These are phyloP conservation scores for Coemansia sp. DNA, from an alignment of 192 early-diverging fungal genomes.

Conservation along the genomic window DNA sequence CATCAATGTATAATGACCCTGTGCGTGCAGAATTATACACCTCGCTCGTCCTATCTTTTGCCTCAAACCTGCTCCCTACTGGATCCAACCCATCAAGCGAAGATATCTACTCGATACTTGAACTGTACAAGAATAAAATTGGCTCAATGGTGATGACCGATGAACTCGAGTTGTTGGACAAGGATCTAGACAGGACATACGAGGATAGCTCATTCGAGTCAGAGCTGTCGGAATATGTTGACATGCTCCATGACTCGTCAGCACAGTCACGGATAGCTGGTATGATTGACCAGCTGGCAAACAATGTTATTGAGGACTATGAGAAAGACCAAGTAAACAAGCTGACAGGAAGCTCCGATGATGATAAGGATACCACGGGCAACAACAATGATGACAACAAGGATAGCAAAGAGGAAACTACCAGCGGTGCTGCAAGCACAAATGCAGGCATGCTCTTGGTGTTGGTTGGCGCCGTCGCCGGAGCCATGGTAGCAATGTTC, in stretches of 20 bases:
- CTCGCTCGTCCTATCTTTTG: neutral
- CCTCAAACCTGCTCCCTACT: neutral
- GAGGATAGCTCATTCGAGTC: neutral
- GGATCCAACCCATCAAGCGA: neutral
- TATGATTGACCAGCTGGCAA: neutral
- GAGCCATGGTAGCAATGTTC: neutral
- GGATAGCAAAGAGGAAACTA: neutral
- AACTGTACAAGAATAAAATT: neutral
- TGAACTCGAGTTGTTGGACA: neutral
- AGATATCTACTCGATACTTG: neutral
- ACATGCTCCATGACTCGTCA: conserved; percentile 1
- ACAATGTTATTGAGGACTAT: neutral
- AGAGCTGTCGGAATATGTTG: neutral
- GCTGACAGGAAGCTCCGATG: conserved; percentile 1
- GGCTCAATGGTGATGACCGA: neutral
- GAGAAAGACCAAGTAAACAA: conserved; percentile 4
- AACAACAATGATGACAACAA: too few species aligned
- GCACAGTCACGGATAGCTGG: conserved; percentile 1
- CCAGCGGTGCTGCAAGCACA: neutral
- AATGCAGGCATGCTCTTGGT: neutral
- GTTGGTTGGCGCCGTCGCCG: neutral
- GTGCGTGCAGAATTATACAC: neutral
- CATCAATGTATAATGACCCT: conserved; percentile 1
- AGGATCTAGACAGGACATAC: neutral
- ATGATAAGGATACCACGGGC: neutral